phyloP scores from a whole-genome alignment of 768 basidiomycete species.

The Phlebiopsis flavidoalba region DNA sequence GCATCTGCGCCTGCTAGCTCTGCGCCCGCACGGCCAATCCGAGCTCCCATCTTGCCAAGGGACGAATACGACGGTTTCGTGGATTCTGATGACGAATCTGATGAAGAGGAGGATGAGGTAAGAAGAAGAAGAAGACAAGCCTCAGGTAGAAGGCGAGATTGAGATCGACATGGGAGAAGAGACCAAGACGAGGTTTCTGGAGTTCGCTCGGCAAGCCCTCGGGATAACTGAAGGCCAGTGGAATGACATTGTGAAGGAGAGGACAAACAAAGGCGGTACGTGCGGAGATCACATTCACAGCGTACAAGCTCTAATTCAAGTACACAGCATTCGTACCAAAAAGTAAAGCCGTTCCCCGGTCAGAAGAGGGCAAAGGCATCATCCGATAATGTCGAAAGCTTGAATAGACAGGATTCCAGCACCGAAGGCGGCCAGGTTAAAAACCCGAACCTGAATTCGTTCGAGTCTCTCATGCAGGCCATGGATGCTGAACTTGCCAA shows the following conservation, averaged over 20 bases:
- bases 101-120: constrained; percentile 52
- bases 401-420: constrained; percentile 26
- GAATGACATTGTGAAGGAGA: constrained; percentile 77
- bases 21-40: constrained; percentile 40
- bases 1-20: background rate
- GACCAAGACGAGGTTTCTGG: constrained; percentile 82
- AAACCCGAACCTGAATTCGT: constrained; percentile 80
- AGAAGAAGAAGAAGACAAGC: constrained; percentile 77
- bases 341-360: constrained; percentile 10
- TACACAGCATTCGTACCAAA: constrained; percentile 55
- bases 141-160: constrained; percentile 76
- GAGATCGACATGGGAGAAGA: constrained; percentile 93
- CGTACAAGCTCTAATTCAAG: background rate
- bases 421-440: constrained; percentile 8
- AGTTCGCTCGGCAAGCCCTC: constrained; percentile 88
- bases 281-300: constrained; percentile 5
- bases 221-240: constrained; percentile 90
- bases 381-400: background rate
- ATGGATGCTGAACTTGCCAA: constrained; percentile 82
- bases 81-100: constrained; percentile 86
- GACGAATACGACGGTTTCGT: constrained; percentile 84
- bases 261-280: constrained; percentile 78
- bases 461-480: constrained; percentile 94
- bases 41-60: constrained; percentile 76
- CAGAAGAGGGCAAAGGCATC: background rate